phyloP scores from a whole-genome alignment of 2,329 filamentous ascomycete genomes.

The Microcyclospora tardicrescens region DNA sequence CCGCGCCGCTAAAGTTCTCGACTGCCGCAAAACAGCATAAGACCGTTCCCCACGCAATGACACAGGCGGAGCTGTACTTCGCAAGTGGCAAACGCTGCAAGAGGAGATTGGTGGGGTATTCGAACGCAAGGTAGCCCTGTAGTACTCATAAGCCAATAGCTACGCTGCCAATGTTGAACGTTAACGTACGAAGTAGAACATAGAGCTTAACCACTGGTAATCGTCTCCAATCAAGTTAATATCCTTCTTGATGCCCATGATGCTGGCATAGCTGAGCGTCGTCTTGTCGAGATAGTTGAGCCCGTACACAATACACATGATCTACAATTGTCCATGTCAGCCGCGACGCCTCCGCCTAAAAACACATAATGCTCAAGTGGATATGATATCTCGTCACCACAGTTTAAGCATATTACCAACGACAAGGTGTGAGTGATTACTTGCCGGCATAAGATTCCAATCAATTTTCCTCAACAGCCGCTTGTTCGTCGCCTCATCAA shows the following conservation, averaged over 20 bases:
- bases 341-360: not conserved
- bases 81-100: constrained; percentile 52
- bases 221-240: constrained; percentile 36
- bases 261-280: constrained; percentile 38
- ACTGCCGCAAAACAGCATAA: constrained; percentile 52
- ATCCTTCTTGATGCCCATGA: constrained; percentile 37
- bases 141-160: too few species aligned
- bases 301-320: constrained; percentile 45
- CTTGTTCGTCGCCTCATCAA: constrained; percentile 45
- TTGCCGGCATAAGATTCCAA: constrained; percentile 45
- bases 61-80: constrained; percentile 52
- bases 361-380: too few species aligned
- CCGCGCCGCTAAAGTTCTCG: constrained; percentile 45
- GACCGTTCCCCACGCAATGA: constrained; percentile 50
- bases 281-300: constrained; percentile 51
- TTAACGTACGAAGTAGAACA: constrained; percentile 23
- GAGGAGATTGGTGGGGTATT: constrained; percentile 53
- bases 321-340: constrained; percentile 15
- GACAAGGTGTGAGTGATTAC: constrained; percentile 1
- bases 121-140: constrained; percentile 29
- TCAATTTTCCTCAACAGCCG: constrained; percentile 50
- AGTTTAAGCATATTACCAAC: too few species aligned
- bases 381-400: not conserved
- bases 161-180: too few species aligned
- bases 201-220: constrained; percentile 37